Base-by-base conservation (phyloP, 75 land plant genomes). In the Ceratopteris richardii region DNA sequence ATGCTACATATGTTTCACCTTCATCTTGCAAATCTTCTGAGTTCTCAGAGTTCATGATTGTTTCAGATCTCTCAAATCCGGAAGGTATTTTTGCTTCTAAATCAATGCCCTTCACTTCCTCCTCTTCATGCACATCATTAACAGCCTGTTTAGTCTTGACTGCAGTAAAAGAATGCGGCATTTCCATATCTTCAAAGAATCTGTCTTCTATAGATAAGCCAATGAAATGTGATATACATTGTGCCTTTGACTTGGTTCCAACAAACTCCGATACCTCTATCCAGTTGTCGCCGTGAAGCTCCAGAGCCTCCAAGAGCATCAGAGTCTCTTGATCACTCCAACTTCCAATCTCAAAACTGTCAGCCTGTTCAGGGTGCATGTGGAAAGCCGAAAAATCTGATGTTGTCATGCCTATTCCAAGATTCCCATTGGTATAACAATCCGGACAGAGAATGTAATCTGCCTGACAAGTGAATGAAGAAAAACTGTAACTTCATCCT, bases 311-410 rank as follows among this genome's bases (percentile, higher is more conserved):
- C 21, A 73, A 39, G 16, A 73, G 58, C 53, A 73, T 29, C 47
- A 73, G 53, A 10, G 76, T 73, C 55, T 73, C 76, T 23, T 73
- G 76, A 31, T 73, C 76, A 26, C 63, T 66, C 76, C 76, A 73
- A 52, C 70, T 63, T 14, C 64, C 71, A 66, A 31, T 57, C 60
- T 61, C 69, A 25, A 33, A 70, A 40, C 4, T 23, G 1, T 73
- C 55, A 13, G 39, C 60, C 21, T 31, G 58, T 16, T 66, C 70
- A 17, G 76, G 37, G 6, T 27, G 55, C 21, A 43, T 58, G 61
- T 73, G 65, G 64, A 66, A 51, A 27, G 64, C 63, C 11, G 61
- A 43, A 43, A 73, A 73, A 61, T 73, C 76, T 22, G 65, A 42
- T 20, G 65, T 60, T 24, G 70, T 57, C 69, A 66, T 73, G 31